phyloP scores from a whole-genome alignment of 2,329 filamentous ascomycete genomes.

The Davidsoniella eucalypti region DNA sequence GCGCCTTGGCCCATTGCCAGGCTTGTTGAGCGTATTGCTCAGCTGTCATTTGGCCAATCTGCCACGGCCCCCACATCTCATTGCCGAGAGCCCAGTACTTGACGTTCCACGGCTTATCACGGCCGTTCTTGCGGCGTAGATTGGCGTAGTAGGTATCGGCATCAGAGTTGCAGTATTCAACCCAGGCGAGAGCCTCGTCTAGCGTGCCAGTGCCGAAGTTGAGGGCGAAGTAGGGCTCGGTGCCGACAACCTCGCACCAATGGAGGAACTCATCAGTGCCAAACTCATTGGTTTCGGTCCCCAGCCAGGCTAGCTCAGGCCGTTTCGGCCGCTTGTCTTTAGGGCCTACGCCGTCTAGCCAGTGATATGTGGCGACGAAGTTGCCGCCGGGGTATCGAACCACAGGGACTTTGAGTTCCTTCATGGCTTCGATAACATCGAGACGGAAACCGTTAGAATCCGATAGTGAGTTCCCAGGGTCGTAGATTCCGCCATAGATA shows the following conservation, averaged over 20 bases:
- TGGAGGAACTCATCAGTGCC: slow-evolving; percentile 77
- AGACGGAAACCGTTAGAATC: slow-evolving; percentile 61
- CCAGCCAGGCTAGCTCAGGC: slow-evolving; percentile 66
- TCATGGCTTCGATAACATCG: slow-evolving; percentile 59
- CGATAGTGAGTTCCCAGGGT: slow-evolving; percentile 56
- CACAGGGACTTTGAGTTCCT: slow-evolving; percentile 59
- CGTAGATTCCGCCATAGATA: slow-evolving; percentile 76
- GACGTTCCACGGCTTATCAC: slow-evolving; percentile 58
- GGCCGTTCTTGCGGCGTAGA: slow-evolving; percentile 58
- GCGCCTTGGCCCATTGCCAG: slow-evolving; percentile 54
- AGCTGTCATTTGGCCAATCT: slow-evolving; percentile 52
- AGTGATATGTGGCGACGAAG: slow-evolving; percentile 73
- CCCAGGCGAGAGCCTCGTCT: slow-evolving; percentile 47
- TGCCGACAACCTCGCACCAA: slow-evolving; percentile 57
- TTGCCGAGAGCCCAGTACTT: slow-evolving; percentile 82
- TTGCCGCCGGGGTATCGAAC: slow-evolving; percentile 73
- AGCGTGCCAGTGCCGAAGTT: slow-evolving; percentile 64
- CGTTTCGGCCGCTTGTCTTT: slow-evolving; percentile 44
- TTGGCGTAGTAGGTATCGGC: slow-evolving; percentile 69
- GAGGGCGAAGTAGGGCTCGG: slow-evolving; percentile 63
- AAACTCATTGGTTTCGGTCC: slow-evolving; percentile 60
- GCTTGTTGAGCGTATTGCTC: slow-evolving; percentile 54
- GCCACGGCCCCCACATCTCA: slow-evolving; percentile 50
- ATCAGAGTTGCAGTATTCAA: slow-evolving; percentile 76
- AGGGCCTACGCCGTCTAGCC: slow-evolving; percentile 67